Percentiles rank a stretch among this genome's conserved stretches.
Conservation (phyloP, 257 asterid species). For the Capsicum baccatum region DNA sequence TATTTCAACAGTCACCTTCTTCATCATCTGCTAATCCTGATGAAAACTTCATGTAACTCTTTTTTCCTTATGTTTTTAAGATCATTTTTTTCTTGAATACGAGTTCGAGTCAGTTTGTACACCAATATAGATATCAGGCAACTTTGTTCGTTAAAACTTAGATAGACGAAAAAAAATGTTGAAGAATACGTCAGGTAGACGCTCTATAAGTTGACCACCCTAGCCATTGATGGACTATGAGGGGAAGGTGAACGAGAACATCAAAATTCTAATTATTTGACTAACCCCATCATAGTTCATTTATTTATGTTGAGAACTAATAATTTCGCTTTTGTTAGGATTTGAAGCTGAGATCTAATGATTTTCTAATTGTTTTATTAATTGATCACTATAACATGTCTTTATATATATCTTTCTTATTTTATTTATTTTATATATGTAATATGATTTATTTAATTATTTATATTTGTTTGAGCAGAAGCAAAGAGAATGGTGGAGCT, state of each 20-base stretch:
- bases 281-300: neutral
- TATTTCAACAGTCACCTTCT: constrained; percentile 53
- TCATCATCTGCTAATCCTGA: constrained; percentile 53
- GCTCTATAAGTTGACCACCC: neutral
- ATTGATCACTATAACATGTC: neutral
- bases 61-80: neutral
- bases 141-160: neutral
- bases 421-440: neutral
- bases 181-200: neutral
- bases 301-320: too few species aligned
- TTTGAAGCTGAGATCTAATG: neutral
- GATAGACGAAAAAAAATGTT: neutral
- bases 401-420: neutral
- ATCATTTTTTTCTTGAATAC: neutral
- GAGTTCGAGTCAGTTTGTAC: neutral
- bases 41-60: constrained; percentile 53
- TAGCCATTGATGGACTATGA: neutral
- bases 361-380: neutral
- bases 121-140: neutral
- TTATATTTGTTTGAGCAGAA: constrained; percentile 43
- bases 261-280: neutral
- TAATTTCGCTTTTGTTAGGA: neutral
- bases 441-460: too few species aligned
- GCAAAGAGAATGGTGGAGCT: constrained; percentile 60
- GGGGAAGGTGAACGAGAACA: neutral